Base-by-base conservation (phyloP, 2,329 filamentous ascomycete species). In the Trichoderma arundinaceum region DNA sequence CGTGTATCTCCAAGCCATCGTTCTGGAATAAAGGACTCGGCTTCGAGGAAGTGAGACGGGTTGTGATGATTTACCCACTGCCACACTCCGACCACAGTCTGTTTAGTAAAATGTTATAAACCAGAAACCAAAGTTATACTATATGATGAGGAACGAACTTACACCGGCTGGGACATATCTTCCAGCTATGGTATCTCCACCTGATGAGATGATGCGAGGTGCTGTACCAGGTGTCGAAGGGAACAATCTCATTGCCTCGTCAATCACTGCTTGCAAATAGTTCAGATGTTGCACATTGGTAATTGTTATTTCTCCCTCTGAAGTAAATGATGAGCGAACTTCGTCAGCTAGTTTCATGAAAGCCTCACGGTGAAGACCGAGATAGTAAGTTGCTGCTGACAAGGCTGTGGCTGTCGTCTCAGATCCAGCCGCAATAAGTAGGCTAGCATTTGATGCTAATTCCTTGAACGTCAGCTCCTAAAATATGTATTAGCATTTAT, bases 21-120 rank as follows among this genome's bases (percentile, higher is more conserved):
- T 61, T 81, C 77, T 0, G 79, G 80, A 8, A 72, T 66, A 65
- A 80, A 81, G 3, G 70, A 65, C 12, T 73, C 66, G 0, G 78
- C 74, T 1, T 73, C 61, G 4, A 65, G 66, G 59, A 77, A 81
- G 67, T 78, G 72, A 2, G 68, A 51, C 9, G 73, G 68, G 19
- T 72, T 71, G 54, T 78, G 75, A 44, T 76, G 75, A 12, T 74
- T 70, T 3, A 77, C 73, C 72, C 74, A 79, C 7, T 74, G 69
- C 66, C 69, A 71, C 5, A 75, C 75, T 0, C 77, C 78, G 13
- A 84, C 73, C 60, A 68, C 38, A 1, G 67, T 74, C 71, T 72
- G n/a, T 35, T 39, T 12, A 22, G 15, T 3, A n/a, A 12, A 17
- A 35, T 10, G 22, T 22, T 64, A 46, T 15, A 51, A 32, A 4